Conservation (phyloP, 805 yeast species). For the Teunomyces aglyptinius region DNA sequence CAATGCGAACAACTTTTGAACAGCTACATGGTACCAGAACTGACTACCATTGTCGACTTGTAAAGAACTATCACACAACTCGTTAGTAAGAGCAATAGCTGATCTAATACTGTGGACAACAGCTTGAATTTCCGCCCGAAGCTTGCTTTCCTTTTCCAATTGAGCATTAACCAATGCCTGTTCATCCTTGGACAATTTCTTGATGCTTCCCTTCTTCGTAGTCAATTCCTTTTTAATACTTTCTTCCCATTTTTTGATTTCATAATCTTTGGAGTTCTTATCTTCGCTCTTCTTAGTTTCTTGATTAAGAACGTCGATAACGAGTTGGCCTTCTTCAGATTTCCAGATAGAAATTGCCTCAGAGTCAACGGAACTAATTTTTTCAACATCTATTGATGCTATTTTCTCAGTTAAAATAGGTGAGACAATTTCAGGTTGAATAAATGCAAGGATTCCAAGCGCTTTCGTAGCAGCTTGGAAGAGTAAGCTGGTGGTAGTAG, state of each 20-base stretch:
- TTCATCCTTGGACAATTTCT: slow-evolving; percentile 77
- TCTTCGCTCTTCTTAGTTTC: slow-evolving; percentile 45
- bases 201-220: slow-evolving; percentile 45
- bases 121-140: slow-evolving; percentile 47
- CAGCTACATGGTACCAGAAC: slow-evolving; percentile 72
- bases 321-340: slow-evolving; percentile 67
- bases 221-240: slow-evolving; percentile 73
- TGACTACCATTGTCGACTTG: slow-evolving; percentile 62
- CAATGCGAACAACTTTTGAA: slow-evolving; percentile 47
- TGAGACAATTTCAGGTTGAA: slow-evolving; percentile 55
- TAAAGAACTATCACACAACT: slow-evolving; percentile 50
- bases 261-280: slow-evolving; percentile 81
- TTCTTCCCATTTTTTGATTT: slow-evolving; percentile 87
- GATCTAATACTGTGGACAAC: slow-evolving; percentile 42
- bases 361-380: slow-evolving; percentile 41
- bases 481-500: slow-evolving; percentile 40
- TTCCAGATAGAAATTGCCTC: slow-evolving; percentile 63
- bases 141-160: slow-evolving; percentile 55
- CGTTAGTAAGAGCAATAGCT: slow-evolving; percentile 51
- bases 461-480: slow-evolving; percentile 46
- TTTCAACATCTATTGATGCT: slow-evolving; percentile 29
- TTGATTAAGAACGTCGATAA: slow-evolving; percentile 56
- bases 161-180: slow-evolving; percentile 61
- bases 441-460: slow-evolving; percentile 49
- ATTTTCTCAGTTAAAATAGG: slow-evolving; percentile 50